Percentiles rank a stretch among this genome's conserved stretches.
Conservation (phyloP, 2,329 filamentous ascomycete genomes). For the Penicillium sp. region DNA sequence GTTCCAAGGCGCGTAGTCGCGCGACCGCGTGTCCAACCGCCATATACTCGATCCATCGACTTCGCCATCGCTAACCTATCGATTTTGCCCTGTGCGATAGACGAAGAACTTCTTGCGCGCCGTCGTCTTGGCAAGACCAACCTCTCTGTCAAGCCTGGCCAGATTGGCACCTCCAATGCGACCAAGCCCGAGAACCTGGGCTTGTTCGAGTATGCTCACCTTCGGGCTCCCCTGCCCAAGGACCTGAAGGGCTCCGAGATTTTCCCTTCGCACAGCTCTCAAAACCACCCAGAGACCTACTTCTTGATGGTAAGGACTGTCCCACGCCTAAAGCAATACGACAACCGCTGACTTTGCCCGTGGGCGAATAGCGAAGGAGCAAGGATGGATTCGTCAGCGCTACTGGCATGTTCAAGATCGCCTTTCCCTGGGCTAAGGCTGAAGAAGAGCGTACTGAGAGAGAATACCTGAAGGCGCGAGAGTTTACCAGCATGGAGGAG, state of each 20-base stretch:
- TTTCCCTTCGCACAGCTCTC: conserved; percentile 70
- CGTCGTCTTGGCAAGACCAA: conserved; percentile 92
- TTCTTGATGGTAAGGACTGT: conserved; percentile 74
- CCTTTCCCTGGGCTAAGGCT: conserved; percentile 64
- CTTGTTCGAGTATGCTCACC: conserved; percentile 92
- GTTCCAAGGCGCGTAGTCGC: conserved; percentile 15
- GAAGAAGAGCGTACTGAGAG: conserved; percentile 62
- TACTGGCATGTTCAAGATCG: conserved; percentile 70
- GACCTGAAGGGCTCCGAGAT: conserved; percentile 86
- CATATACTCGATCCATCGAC: conserved; percentile 4
- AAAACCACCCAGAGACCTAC: conserved; percentile 77
- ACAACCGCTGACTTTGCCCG: not conserved
- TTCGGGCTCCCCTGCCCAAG: conserved; percentile 88
- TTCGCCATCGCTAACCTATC: conserved; percentile 14
- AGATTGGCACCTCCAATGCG: conserved; percentile 68
- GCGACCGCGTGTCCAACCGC: conserved; percentile 8
- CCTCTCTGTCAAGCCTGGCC: conserved; percentile 76
- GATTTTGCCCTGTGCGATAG: conserved; percentile 43
- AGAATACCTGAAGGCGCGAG: conserved; percentile 77
- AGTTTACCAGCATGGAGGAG: conserved; percentile 82
- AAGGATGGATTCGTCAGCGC: conserved; percentile 66
- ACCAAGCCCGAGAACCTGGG: conserved; percentile 73
- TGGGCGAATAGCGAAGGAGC: conserved; percentile 56
- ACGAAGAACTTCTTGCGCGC: conserved; percentile 73
- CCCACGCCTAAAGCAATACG: not conserved